Percentiles rank a stretch among this genome's conserved stretches.
Evolutionary conservation across 2,329 filamentous ascomycete genomes (phyloP).

Genomic region (Ceratocystis variospora): DNA sequence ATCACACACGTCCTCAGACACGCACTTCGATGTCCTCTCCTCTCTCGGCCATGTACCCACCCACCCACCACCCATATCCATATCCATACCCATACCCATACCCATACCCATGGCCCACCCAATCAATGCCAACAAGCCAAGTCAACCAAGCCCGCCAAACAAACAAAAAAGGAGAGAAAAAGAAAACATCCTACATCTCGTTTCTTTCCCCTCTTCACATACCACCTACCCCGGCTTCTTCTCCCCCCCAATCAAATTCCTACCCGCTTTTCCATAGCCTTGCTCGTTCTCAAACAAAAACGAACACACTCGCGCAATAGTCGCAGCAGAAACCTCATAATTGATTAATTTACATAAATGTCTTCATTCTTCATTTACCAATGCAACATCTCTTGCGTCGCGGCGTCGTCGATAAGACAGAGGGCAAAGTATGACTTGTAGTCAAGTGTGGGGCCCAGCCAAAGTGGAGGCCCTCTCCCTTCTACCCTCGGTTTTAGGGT

Average conservation of each 20-base stretch:
- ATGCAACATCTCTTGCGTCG: background rate
- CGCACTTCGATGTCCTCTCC: too few relatives aligned
- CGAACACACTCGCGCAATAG: too few relatives aligned
- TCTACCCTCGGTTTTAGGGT: background rate
- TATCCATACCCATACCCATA: too few relatives aligned
- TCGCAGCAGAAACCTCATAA: too few relatives aligned
- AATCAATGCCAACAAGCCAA: background rate
- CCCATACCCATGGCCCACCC: background rate
- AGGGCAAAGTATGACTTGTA: background rate
- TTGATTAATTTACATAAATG: too few relatives aligned
- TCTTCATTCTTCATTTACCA: too few relatives aligned
- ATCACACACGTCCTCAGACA: too few relatives aligned
- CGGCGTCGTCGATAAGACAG: background rate
- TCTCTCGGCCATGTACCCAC: background rate
- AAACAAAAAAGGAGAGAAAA: constrained; percentile 2
- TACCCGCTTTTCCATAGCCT: background rate
- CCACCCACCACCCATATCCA: background rate
- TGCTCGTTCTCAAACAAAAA: background rate
- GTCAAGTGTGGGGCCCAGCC: background rate
- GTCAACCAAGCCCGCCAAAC: background rate
- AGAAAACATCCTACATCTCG: constrained; percentile 9
- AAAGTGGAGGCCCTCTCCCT: background rate
- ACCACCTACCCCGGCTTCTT: background rate
- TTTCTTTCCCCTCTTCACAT: too few relatives aligned
- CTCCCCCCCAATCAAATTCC: background rate